Evolutionary conservation across 2,329 filamentous ascomycete genomes (phyloP).

Genomic region (Calonectria multiphialidica): DNA sequence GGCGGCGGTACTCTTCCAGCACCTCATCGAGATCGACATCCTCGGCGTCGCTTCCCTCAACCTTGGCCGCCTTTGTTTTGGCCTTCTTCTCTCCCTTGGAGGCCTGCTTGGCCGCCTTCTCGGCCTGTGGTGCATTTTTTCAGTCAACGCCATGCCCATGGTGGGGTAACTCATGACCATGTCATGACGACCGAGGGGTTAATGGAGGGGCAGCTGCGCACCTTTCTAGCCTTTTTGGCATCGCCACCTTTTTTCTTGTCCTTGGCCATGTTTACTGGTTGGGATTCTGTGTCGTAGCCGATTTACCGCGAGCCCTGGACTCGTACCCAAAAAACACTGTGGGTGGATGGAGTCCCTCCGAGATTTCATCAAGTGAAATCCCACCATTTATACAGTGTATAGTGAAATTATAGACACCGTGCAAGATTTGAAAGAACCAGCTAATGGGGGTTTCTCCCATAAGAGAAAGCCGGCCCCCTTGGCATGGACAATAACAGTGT

Average conservation of each 20-base stretch:
- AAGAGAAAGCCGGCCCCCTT: background rate
- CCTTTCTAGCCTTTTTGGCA: slow-evolving; percentile 64
- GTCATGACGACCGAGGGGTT: slow-evolving; percentile 35
- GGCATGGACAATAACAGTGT: too few species aligned
- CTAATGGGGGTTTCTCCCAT: background rate
- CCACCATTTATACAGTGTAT: slow-evolving; percentile 37
- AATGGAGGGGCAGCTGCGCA: slow-evolving; percentile 40
- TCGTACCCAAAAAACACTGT: slow-evolving; percentile 35
- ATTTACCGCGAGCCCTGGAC: slow-evolving; percentile 24
- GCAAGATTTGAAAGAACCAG: background rate
- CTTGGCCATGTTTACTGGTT: slow-evolving; percentile 57
- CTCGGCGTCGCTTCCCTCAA: slow-evolving; percentile 88
- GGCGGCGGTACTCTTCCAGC: slow-evolving; percentile 90
- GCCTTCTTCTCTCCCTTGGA: slow-evolving; percentile 91
- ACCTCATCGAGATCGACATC: slow-evolving; percentile 95
- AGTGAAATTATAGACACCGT: slow-evolving; percentile 1
- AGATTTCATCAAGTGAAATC: slow-evolving; percentile 46
- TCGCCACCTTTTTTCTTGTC: slow-evolving; percentile 65
- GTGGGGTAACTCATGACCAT: slow-evolving; percentile 28
- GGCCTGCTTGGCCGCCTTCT: slow-evolving; percentile 82
- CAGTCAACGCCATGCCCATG: slow-evolving; percentile 36
- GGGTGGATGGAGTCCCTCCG: slow-evolving; percentile 39
- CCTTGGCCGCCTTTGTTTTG: slow-evolving; percentile 77
- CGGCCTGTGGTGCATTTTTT: slow-evolving; percentile 53
- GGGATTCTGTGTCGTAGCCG: slow-evolving; percentile 5